phyloP scores from a whole-genome alignment of 306 rosid species.

The Castanospermum australe region DNA sequence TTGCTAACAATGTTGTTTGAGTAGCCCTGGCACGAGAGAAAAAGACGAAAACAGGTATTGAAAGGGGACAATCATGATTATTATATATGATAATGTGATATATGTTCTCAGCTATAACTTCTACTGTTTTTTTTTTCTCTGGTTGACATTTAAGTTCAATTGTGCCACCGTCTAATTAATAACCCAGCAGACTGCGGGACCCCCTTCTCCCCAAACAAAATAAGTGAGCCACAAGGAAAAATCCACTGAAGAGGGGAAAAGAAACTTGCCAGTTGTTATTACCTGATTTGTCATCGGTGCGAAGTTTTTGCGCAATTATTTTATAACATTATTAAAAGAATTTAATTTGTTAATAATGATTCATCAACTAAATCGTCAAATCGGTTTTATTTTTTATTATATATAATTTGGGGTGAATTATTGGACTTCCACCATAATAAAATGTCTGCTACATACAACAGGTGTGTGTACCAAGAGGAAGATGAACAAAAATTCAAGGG shows the following conservation, averaged over 20 bases:
- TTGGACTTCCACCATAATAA: not conserved
- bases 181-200: not conserved
- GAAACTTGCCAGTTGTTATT: not conserved
- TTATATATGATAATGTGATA: no score
- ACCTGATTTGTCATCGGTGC: not conserved
- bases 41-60: no score
- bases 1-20: no score
- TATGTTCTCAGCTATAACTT: not conserved
- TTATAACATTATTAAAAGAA: no score
- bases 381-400: not conserved
- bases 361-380: not conserved
- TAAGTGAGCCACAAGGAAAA: not conserved
- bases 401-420: not conserved
- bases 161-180: constrained; percentile 14
- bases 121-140: not conserved
- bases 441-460: constrained; percentile 1
- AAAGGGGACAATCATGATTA: no score
- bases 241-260: not conserved
- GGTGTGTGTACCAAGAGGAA: constrained; percentile 96
- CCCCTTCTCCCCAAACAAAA: not conserved
- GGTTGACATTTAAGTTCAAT: constrained; percentile 16
- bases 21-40: not conserved
- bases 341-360: not conserved
- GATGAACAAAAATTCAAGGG: constrained; percentile 81
- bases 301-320: no score